Conservation (phyloP, 2,329 filamentous ascomycete species). For the Triangularia verruculosa region DNA sequence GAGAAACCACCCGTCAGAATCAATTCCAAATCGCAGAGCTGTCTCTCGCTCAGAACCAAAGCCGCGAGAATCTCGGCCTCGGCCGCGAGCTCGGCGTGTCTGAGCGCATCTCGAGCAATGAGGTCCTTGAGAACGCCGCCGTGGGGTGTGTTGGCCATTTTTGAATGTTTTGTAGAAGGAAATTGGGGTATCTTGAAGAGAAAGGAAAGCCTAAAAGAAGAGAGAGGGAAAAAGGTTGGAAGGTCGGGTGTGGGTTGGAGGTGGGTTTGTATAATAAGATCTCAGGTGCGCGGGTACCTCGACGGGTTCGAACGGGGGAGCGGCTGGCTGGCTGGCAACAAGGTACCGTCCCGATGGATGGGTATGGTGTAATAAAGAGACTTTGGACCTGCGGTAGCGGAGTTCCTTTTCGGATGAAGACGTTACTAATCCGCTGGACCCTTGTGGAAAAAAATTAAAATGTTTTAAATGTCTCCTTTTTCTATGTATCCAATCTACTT, state of each 20-base stretch:
- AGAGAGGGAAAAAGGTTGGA: neutral
- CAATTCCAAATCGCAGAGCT: constrained; percentile 96
- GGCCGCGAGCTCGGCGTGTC: constrained; percentile 71
- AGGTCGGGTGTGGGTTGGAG: neutral
- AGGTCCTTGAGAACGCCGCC: constrained; percentile 98
- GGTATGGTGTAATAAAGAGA: neutral
- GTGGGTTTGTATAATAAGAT: neutral
- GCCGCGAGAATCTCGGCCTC: constrained; percentile 88
- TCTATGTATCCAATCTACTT: neutral
- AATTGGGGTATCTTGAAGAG: neutral
- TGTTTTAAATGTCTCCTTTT: neutral
- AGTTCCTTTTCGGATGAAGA: neutral
- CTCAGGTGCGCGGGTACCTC: neutral
- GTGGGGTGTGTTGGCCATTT: constrained; percentile 70
- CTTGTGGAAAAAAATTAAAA: neutral
- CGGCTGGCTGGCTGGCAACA: neutral
- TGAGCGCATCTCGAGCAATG: constrained; percentile 84
- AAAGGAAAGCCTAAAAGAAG: neutral
- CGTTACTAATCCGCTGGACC: neutral
- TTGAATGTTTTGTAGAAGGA: constrained; percentile 24
- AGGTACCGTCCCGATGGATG: neutral
- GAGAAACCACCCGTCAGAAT: constrained; percentile 98
- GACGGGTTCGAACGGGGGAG: neutral
- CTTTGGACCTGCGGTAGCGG: neutral
- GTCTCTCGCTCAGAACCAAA: constrained; percentile 82